Evolutionary conservation across 768 basidiomycete genomes (phyloP), one percentile per base, ranked within the genome.

Genomic region (Phylloporus scabripes): DNA sequence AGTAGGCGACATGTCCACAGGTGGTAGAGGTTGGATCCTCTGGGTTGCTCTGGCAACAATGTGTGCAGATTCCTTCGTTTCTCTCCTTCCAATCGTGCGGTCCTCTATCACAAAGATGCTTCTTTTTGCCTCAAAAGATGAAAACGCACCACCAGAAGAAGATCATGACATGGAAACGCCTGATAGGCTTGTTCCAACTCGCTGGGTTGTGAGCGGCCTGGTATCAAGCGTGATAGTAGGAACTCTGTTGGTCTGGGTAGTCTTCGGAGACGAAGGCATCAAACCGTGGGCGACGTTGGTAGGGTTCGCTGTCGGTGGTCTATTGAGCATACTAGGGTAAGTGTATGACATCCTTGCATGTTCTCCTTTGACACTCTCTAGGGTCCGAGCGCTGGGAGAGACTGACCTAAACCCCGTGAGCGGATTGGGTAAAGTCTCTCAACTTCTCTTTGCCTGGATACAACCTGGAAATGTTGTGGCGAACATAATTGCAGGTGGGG

Each of bases 391-490:
- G 1, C 70, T 98, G 29, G 95, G 95, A 46, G 94, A 97, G 70
- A 98, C 95, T 3, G 95, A 98, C 65, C 70, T 98, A 32, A 92
- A 91, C 60, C 90, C 90, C 0, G 91, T 93, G 33, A 89, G 89
- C 37, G 95, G 93, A 1, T 74, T 97, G 31, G 95, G 95, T 2
- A 98, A 98, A 67, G 84, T 97, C 53, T 92, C 88, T 18, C 95
- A 98, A 60, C 74, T 98, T 15, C 74, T 96, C 51, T 98, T 98
- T 58, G 93, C 93, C 7, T 85, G 94, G 75, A 78, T 96, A 34
- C 92, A 94, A 61, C 92, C 93, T 2, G 89, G 91, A 20, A 95
- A 95, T 60, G 82, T 96, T 17, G 91, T 96, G n/a, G 95, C 95
- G 1, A 98, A 97, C 61, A 88, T 98, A 60, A 91, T 98, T 39